Evolutionary conservation across 192 early-diverging fungal species (phyloP).

Genomic region (Umbelopsis sp.): DNA sequence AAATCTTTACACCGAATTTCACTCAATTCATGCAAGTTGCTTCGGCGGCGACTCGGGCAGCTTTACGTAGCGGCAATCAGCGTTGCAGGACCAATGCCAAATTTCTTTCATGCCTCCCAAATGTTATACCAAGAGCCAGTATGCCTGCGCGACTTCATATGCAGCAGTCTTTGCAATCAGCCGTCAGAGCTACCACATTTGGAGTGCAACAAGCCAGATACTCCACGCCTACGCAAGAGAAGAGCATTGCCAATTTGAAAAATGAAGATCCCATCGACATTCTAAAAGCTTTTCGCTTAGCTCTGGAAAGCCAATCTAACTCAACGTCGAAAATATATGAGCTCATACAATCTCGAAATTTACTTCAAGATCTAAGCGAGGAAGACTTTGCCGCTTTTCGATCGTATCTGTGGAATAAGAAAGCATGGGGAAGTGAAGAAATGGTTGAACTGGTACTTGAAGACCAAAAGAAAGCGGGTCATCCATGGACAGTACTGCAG

Average conservation of each 20-base stretch:
- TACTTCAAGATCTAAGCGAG: constrained; percentile 4
- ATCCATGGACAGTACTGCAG: constrained; percentile 24
- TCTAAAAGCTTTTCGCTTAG: background rate
- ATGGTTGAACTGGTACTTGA: constrained; percentile 23
- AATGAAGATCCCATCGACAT: background rate
- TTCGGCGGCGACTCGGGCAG: constrained; percentile 12
- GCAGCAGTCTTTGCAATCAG: background rate
- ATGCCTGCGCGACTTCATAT: background rate
- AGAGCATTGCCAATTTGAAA: background rate
- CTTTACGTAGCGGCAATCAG: background rate
- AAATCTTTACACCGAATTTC: background rate
- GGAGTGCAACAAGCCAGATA: background rate
- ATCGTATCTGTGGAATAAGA: constrained; percentile 17
- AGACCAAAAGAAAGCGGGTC: constrained; percentile 23
- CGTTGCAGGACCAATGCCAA: constrained; percentile 13
- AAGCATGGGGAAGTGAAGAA: constrained; percentile 31
- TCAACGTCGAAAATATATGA: constrained; percentile 1
- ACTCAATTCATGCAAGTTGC: background rate
- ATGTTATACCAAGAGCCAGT: background rate
- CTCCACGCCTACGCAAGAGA: background rate
- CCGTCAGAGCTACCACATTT: background rate
- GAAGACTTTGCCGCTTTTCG: constrained; percentile 26
- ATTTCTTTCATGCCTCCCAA: background rate
- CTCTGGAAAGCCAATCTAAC: background rate
- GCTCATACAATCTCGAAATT: background rate